Percentiles rank a stretch among this genome's conserved stretches.
Evolutionary conservation across 1,284 basidiomycete species (phyloP).

Genomic region (Fistulina hepatica): DNA sequence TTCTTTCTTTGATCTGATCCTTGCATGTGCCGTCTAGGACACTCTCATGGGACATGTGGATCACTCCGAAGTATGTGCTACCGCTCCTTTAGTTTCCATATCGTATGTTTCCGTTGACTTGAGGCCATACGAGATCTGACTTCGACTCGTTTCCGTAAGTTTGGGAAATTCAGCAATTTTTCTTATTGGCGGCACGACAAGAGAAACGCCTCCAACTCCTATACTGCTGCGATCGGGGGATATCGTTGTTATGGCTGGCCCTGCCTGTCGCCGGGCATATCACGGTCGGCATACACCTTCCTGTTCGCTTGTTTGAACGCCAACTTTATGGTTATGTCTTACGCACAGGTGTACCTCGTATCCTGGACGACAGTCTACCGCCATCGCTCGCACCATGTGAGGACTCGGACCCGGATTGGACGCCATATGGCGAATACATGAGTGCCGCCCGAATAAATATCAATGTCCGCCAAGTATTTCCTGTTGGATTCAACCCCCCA

Average conservation of each 20-base stretch:
- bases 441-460: slow-evolving; percentile 69
- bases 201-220: slow-evolving; percentile 66
- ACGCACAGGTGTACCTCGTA: slow-evolving; percentile 71
- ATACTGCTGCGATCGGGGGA: slow-evolving; percentile 83
- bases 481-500: slow-evolving; percentile 49
- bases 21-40: neutral
- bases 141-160: slow-evolving; percentile 29
- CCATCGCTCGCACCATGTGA: slow-evolving; percentile 35
- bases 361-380: slow-evolving; percentile 72
- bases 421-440: slow-evolving; percentile 53
- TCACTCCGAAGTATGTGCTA: slow-evolving; percentile 78
- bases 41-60: slow-evolving; percentile 84
- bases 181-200: slow-evolving; percentile 74
- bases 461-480: slow-evolving; percentile 83
- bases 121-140: neutral
- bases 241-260: slow-evolving; percentile 86
- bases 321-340: slow-evolving; percentile 2
- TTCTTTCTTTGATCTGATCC: neutral
- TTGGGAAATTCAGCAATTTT: slow-evolving; percentile 82
- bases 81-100: slow-evolving; percentile 81
- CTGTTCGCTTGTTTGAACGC: neutral
- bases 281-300: slow-evolving; percentile 51
- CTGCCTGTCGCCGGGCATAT: slow-evolving; percentile 69
- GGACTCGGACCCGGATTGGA: slow-evolving; percentile 34
- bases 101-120: slow-evolving; percentile 44